These are phyloP conservation scores for Kwoniella europaea DNA, from an alignment of 768 basidiomycete species.

Conservation along the genomic window DNA sequence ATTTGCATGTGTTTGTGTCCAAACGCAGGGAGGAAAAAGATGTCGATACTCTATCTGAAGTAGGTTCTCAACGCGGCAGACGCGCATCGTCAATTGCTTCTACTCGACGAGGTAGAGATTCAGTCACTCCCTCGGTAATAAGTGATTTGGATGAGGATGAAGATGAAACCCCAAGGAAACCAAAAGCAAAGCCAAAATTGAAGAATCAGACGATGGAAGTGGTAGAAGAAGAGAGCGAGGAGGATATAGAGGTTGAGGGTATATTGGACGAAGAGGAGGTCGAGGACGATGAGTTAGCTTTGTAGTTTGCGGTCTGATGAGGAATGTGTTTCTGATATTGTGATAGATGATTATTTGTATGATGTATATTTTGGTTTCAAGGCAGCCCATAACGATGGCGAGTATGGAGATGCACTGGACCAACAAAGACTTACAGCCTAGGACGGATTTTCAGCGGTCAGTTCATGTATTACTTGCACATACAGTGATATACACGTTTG, in stretches of 20 bases:
- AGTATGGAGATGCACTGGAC: neutral
- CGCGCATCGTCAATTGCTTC: slow-evolving; percentile 9
- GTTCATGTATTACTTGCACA: no score
- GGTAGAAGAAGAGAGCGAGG: slow-evolving; percentile 31
- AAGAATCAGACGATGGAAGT: slow-evolving; percentile 12
- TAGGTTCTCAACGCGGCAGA: slow-evolving; percentile 10
- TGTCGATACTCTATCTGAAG: slow-evolving; percentile 23
- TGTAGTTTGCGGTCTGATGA: neutral
- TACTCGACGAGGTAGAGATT: slow-evolving; percentile 9
- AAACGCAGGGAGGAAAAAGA: slow-evolving; percentile 21
- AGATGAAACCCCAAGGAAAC: neutral
- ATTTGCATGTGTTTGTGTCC: neutral
- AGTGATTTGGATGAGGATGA: neutral
- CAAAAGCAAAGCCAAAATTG: slow-evolving; percentile 25
- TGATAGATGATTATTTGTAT: no score
- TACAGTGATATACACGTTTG: no score
- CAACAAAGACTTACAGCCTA: no score
- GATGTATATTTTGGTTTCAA: no score
- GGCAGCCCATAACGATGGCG: neutral
- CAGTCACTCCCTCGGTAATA: neutral
- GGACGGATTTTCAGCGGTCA: no score
- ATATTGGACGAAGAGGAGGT: slow-evolving; percentile 24
- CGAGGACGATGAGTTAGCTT: slow-evolving; percentile 23
- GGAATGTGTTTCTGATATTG: neutral
- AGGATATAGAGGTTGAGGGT: slow-evolving; percentile 41